phyloP scores from a whole-genome alignment of 192 early-diverging fungal species.

The Umbelopsis vinacea region DNA sequence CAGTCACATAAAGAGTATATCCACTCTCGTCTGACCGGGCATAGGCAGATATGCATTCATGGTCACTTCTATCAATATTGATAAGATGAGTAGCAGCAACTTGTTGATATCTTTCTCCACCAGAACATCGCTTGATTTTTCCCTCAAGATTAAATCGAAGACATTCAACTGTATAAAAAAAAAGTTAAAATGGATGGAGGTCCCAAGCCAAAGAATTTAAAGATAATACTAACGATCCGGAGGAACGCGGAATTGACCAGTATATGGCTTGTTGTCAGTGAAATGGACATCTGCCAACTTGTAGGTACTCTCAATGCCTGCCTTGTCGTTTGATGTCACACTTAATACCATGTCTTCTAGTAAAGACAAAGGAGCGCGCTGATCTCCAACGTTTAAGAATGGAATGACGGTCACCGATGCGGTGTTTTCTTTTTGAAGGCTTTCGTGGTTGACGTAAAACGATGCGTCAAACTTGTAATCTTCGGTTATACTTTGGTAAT shows the following conservation, averaged over 20 bases:
- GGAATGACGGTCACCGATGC: slow-evolving; percentile 32
- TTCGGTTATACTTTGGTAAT: slow-evolving; percentile 33
- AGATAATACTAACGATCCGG: slow-evolving; percentile 33
- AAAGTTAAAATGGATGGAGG: neutral
- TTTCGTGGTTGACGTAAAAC: slow-evolving; percentile 49
- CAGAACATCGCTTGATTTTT: slow-evolving; percentile 40
- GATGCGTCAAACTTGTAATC: slow-evolving; percentile 38
- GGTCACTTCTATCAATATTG: neutral
- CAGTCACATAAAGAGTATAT: neutral
- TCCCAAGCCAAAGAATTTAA: neutral
- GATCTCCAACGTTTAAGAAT: slow-evolving; percentile 10
- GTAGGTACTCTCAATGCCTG: slow-evolving; percentile 24
- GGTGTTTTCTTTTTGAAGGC: slow-evolving; percentile 20
- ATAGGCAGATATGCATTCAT: neutral
- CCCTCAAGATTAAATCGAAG: slow-evolving; percentile 31
- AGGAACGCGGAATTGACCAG: slow-evolving; percentile 43
- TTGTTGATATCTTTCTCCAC: neutral
- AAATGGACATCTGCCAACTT: slow-evolving; percentile 29
- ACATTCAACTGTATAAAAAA: neutral
- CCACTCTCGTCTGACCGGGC: slow-evolving; percentile 5
- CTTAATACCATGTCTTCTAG: slow-evolving; percentile 44
- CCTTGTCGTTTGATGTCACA: slow-evolving; percentile 22
- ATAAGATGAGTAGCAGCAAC: neutral
- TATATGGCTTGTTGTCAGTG: slow-evolving; percentile 28
- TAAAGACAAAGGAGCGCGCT: slow-evolving; percentile 36